These are phyloP conservation scores for Colletotrichum falcatum DNA, from an alignment of 2,329 filamentous ascomycete species.

Conservation along the genomic window DNA sequence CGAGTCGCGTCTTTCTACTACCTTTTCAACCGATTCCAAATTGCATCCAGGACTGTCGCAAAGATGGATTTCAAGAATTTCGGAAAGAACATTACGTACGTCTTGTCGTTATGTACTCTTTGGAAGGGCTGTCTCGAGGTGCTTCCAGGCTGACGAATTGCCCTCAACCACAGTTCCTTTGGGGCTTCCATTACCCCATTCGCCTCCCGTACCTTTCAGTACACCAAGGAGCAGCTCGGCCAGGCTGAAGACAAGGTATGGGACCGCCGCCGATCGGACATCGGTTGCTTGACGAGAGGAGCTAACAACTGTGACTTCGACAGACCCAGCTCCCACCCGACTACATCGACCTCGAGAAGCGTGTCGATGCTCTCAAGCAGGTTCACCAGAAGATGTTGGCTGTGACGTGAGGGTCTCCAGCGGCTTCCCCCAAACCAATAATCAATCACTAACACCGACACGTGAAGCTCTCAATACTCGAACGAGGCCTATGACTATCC, in stretches of 20 bases:
- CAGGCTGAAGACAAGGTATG: conserved; percentile 91
- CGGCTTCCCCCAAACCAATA: neutral
- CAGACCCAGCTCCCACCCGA: conserved; percentile 96
- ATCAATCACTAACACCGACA: conserved; percentile 42
- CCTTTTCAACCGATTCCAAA: neutral
- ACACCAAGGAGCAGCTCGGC: conserved; percentile 97
- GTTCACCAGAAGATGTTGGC: conserved; percentile 97
- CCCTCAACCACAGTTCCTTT: conserved; percentile 60
- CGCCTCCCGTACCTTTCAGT: conserved; percentile 93
- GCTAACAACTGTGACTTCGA: conserved; percentile 38
- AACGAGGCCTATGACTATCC: conserved; percentile 94
- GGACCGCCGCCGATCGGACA: conserved; percentile 13
- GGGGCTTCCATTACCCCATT: conserved; percentile 92
- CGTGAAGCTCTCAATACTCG: conserved; percentile 84
- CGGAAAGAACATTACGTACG: conserved; percentile 67
- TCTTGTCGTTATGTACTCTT: conserved; percentile 42
- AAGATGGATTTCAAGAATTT: conserved; percentile 71
- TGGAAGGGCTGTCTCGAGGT: conserved; percentile 7
- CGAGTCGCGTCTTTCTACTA: neutral
- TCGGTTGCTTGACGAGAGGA: neutral
- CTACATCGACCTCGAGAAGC: conserved; percentile 98
- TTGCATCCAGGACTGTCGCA: conserved; percentile 25
- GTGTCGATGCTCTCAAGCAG: conserved; percentile 95
- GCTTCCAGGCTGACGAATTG: conserved; percentile 34
- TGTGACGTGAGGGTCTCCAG: conserved; percentile 79